A percentile compares a stretch with the other conserved stretches of the same genome.
Evolutionary conservation across 352 stramenopile genomes (phyloP).

Genomic region (Blastocystis sp.): DNA sequence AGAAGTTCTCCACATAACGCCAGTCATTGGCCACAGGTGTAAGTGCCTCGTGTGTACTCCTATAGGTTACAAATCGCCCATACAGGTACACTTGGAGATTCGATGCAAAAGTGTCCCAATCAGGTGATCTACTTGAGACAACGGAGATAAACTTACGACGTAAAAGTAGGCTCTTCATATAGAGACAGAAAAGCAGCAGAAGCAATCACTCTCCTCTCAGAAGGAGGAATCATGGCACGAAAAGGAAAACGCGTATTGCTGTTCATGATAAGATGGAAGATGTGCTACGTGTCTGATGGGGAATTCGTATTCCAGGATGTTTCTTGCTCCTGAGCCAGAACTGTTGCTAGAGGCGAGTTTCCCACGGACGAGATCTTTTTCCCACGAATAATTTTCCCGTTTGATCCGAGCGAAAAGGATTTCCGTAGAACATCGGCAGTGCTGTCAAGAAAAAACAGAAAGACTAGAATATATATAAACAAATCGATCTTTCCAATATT

Average conservation of each 20-base stretch:
- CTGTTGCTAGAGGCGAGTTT: too few species aligned
- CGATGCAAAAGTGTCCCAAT: neutral
- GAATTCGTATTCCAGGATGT: too few species aligned
- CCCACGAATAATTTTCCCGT: neutral
- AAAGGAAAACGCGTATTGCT: neutral
- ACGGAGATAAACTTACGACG: neutral
- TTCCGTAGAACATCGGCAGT: neutral
- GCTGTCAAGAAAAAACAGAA: neutral
- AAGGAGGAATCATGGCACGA: neutral
- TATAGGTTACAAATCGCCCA: neutral
- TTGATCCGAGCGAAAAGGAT: neutral
- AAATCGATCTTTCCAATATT: neutral
- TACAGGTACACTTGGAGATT: neutral
- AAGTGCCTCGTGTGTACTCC: neutral
- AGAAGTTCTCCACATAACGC: conserved; percentile 54
- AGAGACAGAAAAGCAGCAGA: neutral
- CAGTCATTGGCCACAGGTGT: conserved; percentile 11
- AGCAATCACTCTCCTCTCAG: neutral
- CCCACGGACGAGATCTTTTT: neutral
- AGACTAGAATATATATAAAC: neutral
- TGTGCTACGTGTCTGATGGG: too few species aligned
- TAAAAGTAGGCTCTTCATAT: neutral
- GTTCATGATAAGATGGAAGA: neutral
- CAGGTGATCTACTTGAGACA: neutral
- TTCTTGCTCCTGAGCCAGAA: too few species aligned